Base-by-base conservation (phyloP, 805 yeast genomes). In the Scheffersomyces coipomensis region DNA sequence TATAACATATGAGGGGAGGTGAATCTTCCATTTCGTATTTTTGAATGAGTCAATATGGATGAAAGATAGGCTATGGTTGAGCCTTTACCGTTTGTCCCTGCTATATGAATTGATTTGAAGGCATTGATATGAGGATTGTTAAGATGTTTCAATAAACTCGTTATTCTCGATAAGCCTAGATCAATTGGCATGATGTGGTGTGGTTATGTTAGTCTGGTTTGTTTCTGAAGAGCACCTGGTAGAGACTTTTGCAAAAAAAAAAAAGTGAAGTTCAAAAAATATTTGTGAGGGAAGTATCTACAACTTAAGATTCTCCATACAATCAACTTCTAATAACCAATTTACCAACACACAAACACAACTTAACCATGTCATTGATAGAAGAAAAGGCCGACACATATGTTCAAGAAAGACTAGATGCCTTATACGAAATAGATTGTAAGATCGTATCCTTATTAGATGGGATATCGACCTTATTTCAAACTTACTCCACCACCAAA, bases 21-120 rank as follows among this genome's bases (percentile, higher is more conserved):
- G 66, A 89, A 91, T 44, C 83, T 76, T 0, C 98, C 98, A 37
- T 81, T 78, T 19, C 61, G 55, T 29, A 76, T 60, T 1, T 64
- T 66, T 17, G 78, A 68, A 11, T 59, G 56, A 16, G 77, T 70
- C 19, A 90, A 60, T 2, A 83, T 69, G 13, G 88, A 79, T 3
- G 88, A 73, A 7, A 93, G 42, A 56, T 89, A 90, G 0, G 97
- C 82, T 42, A 95, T 81, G 0, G 90, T 86, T 0, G 97, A 89
- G 0, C 99, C 99, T 55, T 91, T 91, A 0, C 99, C 99, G 56
- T 91, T 91, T 7, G 99, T 91, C 0, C 99, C 99, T 0, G 97
- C 97, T 3, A 93, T 75, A 55, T 93, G 99, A n/a, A 93, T 67
- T 0, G 88, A 81, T 44, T 78, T 76, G 53, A 79, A 79, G 4